Evolutionary conservation across 2,329 filamentous ascomycete genomes (phyloP).

Genomic region (Penicillium concentricum): DNA sequence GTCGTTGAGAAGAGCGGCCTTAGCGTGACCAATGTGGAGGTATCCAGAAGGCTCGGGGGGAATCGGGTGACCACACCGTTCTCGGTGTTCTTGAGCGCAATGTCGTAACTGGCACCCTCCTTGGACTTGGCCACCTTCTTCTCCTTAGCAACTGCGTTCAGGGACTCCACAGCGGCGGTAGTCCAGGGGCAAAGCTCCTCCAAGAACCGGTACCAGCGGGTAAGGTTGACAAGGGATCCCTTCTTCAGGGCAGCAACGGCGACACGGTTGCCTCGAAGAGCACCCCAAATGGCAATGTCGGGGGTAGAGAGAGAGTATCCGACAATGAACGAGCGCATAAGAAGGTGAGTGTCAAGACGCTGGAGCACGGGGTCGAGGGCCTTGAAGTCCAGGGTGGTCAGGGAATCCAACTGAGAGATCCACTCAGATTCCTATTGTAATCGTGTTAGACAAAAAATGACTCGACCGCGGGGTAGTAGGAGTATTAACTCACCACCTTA

Average conservation of each 20-base stretch:
- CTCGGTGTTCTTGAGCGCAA: slow-evolving; percentile 78
- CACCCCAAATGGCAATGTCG: slow-evolving; percentile 80
- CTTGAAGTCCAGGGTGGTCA: slow-evolving; percentile 72
- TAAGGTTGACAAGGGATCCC: slow-evolving; percentile 71
- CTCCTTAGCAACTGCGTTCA: slow-evolving; percentile 66
- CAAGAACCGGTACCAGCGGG: slow-evolving; percentile 83
- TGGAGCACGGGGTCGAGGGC: slow-evolving; percentile 70
- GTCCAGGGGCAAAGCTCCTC: slow-evolving; percentile 79
- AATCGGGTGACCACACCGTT: slow-evolving; percentile 91
- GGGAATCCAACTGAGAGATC: slow-evolving; percentile 53
- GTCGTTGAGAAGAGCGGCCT: slow-evolving; percentile 89
- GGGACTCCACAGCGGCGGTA: slow-evolving; percentile 65
- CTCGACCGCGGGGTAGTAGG: neutral
- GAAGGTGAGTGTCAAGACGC: slow-evolving; percentile 82
- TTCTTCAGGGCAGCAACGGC: slow-evolving; percentile 78
- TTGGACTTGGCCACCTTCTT: slow-evolving; percentile 69
- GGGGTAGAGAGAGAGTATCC: slow-evolving; percentile 75
- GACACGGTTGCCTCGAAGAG: slow-evolving; percentile 80
- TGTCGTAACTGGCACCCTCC: slow-evolving; percentile 83
- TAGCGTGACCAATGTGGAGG: slow-evolving; percentile 93
- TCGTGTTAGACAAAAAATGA: neutral
- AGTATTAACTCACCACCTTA: slow-evolving; percentile 30
- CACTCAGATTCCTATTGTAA: slow-evolving; percentile 50
- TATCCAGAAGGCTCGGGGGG: slow-evolving; percentile 94
- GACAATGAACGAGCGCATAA: slow-evolving; percentile 79